Percentiles rank a stretch among this genome's conserved stretches.
These are phyloP conservation scores for Martensiomyces pterosporus DNA, from an alignment of 192 early-diverging fungal species.

Conservation along the genomic window DNA sequence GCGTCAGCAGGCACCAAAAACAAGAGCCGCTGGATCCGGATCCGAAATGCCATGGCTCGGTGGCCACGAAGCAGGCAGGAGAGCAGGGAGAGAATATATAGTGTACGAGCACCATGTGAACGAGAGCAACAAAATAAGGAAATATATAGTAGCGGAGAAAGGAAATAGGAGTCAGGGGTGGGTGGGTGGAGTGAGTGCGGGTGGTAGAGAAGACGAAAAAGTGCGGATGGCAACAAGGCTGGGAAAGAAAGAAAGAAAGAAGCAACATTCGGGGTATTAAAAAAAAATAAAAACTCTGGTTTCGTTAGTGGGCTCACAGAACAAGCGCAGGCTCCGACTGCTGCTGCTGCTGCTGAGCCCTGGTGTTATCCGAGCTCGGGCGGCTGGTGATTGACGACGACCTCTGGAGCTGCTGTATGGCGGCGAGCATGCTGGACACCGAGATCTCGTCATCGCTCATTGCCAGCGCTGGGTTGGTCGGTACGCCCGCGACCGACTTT, in stretches of 20 bases:
- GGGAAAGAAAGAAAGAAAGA: neutral
- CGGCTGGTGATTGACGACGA: constrained; percentile 20
- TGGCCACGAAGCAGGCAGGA: too few relatives aligned
- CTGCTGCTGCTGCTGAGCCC: too few relatives aligned
- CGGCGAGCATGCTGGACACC: constrained; percentile 36
- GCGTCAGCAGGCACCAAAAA: too few relatives aligned
- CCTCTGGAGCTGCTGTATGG: constrained; percentile 47
- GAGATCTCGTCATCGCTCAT: constrained; percentile 21
- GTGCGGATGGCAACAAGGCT: neutral
- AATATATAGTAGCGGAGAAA: too few relatives aligned
- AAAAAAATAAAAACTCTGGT: neutral
- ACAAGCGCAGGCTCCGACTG: neutral
- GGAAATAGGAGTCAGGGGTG: too few relatives aligned
- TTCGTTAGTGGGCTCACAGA: constrained; percentile 10
- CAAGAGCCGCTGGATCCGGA: too few relatives aligned
- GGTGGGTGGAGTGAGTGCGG: too few relatives aligned
- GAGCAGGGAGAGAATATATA: too few relatives aligned
- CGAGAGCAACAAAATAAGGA: too few relatives aligned
- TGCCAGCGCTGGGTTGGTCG: neutral
- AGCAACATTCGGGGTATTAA: neutral
- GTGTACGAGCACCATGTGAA: too few relatives aligned
- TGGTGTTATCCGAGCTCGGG: constrained; percentile 5
- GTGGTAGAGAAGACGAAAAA: too few relatives aligned
- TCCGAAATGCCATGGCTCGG: too few relatives aligned
- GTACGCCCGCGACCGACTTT: neutral